phyloP scores from a whole-genome alignment of 176 grass and related monocot genomes.

The Aechmea fasciata region DNA sequence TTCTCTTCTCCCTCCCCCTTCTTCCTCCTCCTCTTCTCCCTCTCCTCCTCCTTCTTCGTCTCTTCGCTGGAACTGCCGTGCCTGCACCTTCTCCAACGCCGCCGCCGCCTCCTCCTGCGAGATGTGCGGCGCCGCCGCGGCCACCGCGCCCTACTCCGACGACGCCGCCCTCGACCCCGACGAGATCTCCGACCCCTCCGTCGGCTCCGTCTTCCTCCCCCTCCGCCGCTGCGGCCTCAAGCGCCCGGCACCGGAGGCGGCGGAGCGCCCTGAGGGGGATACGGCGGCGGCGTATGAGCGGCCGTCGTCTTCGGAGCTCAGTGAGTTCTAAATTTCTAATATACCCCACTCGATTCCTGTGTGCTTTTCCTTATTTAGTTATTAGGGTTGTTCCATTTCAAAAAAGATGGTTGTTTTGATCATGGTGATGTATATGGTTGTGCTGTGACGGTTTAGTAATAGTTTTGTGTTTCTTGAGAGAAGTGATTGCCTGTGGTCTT shows the following conservation, averaged over 20 bases:
- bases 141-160: background rate
- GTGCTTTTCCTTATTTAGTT: background rate
- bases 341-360: background rate
- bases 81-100: conserved; percentile 39
- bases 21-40: conserved; percentile 1
- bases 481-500: too few relatives aligned
- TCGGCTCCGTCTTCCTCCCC: conserved; percentile 51
- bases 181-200: conserved; percentile 27
- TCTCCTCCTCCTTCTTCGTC: background rate
- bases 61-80: conserved; percentile 24
- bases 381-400: background rate
- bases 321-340: background rate
- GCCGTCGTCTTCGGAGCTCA: background rate
- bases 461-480: too few relatives aligned
- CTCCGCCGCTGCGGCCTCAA: conserved; percentile 23
- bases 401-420: too few relatives aligned
- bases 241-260: conserved; percentile 14
- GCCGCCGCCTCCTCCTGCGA: conserved; percentile 29
- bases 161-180: conserved; percentile 40
- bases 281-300: background rate
- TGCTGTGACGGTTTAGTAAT: too few relatives aligned
- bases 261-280: background rate
- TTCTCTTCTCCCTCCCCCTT: background rate
- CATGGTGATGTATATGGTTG: too few relatives aligned
- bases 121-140: conserved; percentile 12